Conservation (phyloP, 768 basidiomycete species). For the Cystofilobasidium ferigula region DNA sequence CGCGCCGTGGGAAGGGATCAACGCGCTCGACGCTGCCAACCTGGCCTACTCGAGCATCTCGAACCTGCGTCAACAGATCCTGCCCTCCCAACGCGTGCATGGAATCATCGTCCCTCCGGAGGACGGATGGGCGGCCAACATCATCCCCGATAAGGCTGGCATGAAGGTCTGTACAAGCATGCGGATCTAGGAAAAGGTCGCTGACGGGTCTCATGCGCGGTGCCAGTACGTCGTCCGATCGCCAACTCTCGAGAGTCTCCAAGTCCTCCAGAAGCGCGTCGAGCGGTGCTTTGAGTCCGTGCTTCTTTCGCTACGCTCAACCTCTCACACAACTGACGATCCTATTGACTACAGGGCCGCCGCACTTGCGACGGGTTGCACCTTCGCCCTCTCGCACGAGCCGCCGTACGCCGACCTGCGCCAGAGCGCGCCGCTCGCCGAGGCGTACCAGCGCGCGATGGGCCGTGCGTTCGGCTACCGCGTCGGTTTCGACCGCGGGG, state of each 20-base stretch:
- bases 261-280: neutral
- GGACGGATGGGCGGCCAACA: constrained; percentile 56
- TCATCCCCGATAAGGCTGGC: constrained; percentile 59
- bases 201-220: neutral
- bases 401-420: constrained; percentile 26
- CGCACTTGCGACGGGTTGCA: constrained; percentile 29
- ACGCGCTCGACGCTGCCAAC: constrained; percentile 61
- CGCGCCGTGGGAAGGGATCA: constrained; percentile 24
- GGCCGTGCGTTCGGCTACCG: constrained; percentile 17
- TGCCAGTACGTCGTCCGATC: neutral
- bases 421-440: constrained; percentile 18
- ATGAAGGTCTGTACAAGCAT: constrained; percentile 40
- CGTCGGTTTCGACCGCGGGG: neutral
- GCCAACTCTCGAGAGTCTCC: constrained; percentile 3
- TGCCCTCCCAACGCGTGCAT: constrained; percentile 67
- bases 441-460: constrained; percentile 25
- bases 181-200: neutral
- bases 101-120: constrained; percentile 61
- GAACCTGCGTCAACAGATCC: constrained; percentile 73
- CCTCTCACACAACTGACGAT: neutral
- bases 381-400: constrained; percentile 23
- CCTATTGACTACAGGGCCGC: constrained; percentile 26
- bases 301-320: neutral
- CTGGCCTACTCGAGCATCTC: constrained; percentile 69
- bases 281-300: constrained; percentile 4